Percentiles rank a stretch among this genome's conserved stretches.
These are phyloP conservation scores for Candida qinlingensis DNA, from an alignment of 805 yeast species.

Conservation along the genomic window DNA sequence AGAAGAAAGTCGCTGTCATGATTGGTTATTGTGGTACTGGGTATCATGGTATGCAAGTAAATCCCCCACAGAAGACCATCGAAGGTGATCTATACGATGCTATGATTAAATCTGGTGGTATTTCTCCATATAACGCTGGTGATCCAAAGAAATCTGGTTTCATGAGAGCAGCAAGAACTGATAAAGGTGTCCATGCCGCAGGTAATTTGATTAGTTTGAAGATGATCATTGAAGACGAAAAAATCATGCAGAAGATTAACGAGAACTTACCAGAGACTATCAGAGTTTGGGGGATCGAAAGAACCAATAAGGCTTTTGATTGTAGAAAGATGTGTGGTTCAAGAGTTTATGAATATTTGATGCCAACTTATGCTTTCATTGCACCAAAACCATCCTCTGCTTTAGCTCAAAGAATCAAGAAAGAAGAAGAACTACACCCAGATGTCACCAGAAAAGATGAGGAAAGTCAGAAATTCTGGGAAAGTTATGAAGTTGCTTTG, in stretches of 20 bases:
- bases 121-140: constrained; percentile 78
- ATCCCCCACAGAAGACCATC: constrained; percentile 83
- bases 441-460: constrained; percentile 54
- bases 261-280: constrained; percentile 74
- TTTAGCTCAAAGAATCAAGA: constrained; percentile 53
- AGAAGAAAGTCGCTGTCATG: constrained; percentile 84
- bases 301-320: constrained; percentile 88
- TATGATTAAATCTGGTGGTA: constrained; percentile 80
- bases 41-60: constrained; percentile 92
- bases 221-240: constrained; percentile 76
- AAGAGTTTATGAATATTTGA: constrained; percentile 88
- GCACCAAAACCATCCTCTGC: constrained; percentile 82
- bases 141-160: constrained; percentile 86
- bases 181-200: constrained; percentile 97
- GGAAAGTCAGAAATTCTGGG: constrained; percentile 80
- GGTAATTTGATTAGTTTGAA: constrained; percentile 86
- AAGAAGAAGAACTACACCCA: constrained; percentile 49
- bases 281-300: constrained; percentile 86
- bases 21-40: constrained; percentile 96
- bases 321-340: constrained; percentile 94
- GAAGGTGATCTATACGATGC: constrained; percentile 88
- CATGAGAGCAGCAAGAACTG: constrained; percentile 84
- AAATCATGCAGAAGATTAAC: constrained; percentile 66
- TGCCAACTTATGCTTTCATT: constrained; percentile 86
- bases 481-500: constrained; percentile 36